Base-by-base conservation (phyloP, 108 stramenopile genomes). In the Skeletonema potamos region DNA sequence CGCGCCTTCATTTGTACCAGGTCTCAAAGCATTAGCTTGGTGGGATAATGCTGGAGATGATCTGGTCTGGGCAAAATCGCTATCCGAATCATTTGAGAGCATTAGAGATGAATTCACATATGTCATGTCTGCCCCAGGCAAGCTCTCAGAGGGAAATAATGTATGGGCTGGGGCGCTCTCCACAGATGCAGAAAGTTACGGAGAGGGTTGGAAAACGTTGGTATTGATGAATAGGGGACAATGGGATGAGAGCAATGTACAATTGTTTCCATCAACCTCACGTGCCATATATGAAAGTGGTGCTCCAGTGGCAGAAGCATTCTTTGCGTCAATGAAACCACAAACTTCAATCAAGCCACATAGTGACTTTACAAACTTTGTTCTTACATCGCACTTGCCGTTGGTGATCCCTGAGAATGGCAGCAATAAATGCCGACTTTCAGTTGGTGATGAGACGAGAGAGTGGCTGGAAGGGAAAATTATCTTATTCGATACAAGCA, bases 181-280 rank as follows among this genome's bases (percentile, higher is more conserved):
- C 0, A 83, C 87, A 20, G 89, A 93, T 74, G 89, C 92, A 44
- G 72, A 75, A 39, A 73, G 82, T 27, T 95, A 92, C 44, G 92
- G 93, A 10, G 87, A 83, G 15, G 94, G 92, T 6, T 97, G 97
- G 97, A 93, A 85, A 62, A 97, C 96, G 29, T 76, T 96, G 7
- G 95, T 95, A 3, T 66, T 97, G 30, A 74, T 93, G 68, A 90
- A 96, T 80, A 88, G 97, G n/a, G 92, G 91, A 28, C 81, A 81
- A n/a, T 97, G 97, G 97, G 95, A 96, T 69, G 82, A 85, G 2
- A 57, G 34, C 27, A 93, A 93, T 64, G 88, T 80, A 44, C 77
- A 86, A 12, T 60, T 95, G 1, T 97, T 97, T 56, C 97, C 97
- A 24, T 79, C 73, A 20, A 91, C 96, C 27, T 81, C 88, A 9